phyloP scores from a whole-genome alignment of 345 rosid genomes.

The Bruguiera parviflora region DNA sequence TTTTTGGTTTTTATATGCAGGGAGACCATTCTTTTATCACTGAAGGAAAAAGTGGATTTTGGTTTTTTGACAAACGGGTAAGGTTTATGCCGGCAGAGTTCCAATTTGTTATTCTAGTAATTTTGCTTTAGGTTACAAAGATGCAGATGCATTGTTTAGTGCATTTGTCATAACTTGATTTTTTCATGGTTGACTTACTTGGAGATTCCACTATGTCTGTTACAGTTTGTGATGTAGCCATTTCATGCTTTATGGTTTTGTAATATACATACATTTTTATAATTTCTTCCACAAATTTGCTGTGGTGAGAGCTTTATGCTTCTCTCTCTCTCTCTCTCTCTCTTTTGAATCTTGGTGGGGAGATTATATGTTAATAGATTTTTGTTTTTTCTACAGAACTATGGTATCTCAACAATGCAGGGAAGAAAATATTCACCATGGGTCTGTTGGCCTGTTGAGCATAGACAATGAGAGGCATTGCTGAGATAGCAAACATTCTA shows the following conservation, averaged over 20 bases:
- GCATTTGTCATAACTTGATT: not conserved
- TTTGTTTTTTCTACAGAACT: not conserved
- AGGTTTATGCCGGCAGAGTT: constrained; percentile 10
- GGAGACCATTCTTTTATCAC: constrained; percentile 72
- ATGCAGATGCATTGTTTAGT: not conserved
- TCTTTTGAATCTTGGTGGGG: no score
- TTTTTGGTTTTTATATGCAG: constrained; percentile 41
- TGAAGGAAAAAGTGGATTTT: constrained; percentile 71
- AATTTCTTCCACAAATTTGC: not conserved
- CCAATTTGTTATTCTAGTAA: not conserved
- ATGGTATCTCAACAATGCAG: not conserved
- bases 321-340: not conserved
- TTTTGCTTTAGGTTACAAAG: not conserved
- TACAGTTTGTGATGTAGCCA: no score
- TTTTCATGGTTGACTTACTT: no score
- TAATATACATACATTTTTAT: no score
- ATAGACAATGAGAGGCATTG: no score
- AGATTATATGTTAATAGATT: not conserved
- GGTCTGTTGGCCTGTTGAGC: no score
- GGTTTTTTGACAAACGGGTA: constrained; percentile 95
- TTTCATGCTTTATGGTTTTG: no score
- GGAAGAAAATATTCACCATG: no score
- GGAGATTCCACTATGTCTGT: no score
- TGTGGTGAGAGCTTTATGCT: not conserved
- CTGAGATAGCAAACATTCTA: no score